Percentiles rank a stretch among this genome's conserved stretches.
Evolutionary conservation across 768 basidiomycete species (phyloP).

Genomic region (Hirschioporus abietinus): DNA sequence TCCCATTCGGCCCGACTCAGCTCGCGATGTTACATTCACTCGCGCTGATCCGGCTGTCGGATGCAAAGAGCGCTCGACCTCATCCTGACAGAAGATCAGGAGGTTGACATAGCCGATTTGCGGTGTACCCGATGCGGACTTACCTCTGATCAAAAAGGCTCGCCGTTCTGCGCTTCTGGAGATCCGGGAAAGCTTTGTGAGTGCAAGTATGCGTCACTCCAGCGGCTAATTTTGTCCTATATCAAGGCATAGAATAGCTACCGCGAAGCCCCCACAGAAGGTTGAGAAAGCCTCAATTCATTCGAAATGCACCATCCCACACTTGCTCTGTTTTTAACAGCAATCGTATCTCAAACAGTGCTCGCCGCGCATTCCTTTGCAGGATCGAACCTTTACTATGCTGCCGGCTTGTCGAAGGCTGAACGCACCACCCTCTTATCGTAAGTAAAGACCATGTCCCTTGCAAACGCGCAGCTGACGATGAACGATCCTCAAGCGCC

Average conservation of each 20-base stretch:
- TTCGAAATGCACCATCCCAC: not conserved
- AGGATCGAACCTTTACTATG: constrained; percentile 22
- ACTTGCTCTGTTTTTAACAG: not conserved
- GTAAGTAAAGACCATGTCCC: constrained; percentile 8
- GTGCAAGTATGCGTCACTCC: not conserved
- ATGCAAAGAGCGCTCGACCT: not conserved
- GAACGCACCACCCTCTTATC: constrained; percentile 15
- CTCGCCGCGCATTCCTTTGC: constrained; percentile 17
- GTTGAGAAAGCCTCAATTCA: not conserved
- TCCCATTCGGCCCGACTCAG: too few relatives aligned
- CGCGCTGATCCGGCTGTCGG: too few relatives aligned
- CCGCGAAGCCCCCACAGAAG: not conserved
- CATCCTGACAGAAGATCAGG: not conserved
- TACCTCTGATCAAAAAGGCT: not conserved
- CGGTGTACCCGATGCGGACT: not conserved
- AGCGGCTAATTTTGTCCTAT: not conserved
- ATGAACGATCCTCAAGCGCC: not conserved
- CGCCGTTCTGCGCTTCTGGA: not conserved
- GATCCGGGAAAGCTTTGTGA: not conserved
- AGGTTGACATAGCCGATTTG: not conserved
- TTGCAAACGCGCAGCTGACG: not conserved
- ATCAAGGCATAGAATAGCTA: not conserved
- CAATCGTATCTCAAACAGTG: not conserved
- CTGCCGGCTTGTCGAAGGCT: constrained; percentile 17
- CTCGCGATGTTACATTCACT: too few relatives aligned